These are phyloP conservation scores for Dittrichia graveolens DNA, from an alignment of 129 eudicot genomes.

Conservation along the genomic window DNA sequence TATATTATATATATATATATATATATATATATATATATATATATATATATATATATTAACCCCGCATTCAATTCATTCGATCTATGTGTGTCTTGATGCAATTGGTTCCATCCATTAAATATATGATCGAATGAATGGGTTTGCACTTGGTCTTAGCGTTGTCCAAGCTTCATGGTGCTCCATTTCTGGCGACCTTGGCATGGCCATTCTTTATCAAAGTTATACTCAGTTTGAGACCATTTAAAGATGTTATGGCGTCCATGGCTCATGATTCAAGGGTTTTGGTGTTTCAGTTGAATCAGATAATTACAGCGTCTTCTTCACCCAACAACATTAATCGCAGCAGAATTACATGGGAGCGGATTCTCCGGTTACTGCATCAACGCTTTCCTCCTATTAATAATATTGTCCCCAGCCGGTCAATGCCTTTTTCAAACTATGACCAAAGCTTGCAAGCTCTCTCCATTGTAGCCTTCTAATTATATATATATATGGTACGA, in stretches of 20 bases:
- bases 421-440: slow-evolving; percentile 14
- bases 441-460: slow-evolving; percentile 40
- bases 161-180: slow-evolving; percentile 15
- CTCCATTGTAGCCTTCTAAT: slow-evolving; percentile 31
- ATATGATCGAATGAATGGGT: no score
- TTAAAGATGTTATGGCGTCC: neutral
- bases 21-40: no score
- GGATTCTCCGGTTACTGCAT: slow-evolving; percentile 3
- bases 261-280: slow-evolving; percentile 7
- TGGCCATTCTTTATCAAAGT: neutral
- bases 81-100: no score
- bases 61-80: no score
- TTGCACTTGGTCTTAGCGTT: neutral
- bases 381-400: neutral
- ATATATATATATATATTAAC: no score
- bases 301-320: neutral
- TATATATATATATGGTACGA: no score
- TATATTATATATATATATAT: no score
- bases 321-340: no score
- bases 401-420: neutral
- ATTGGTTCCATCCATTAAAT: no score
- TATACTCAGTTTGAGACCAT: neutral
- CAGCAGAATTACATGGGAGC: neutral
- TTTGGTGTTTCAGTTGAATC: neutral
- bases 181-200: neutral